These are phyloP conservation scores for Pyropia yezoensis DNA, from an alignment of 23 red algal species.

Conservation along the genomic window DNA sequence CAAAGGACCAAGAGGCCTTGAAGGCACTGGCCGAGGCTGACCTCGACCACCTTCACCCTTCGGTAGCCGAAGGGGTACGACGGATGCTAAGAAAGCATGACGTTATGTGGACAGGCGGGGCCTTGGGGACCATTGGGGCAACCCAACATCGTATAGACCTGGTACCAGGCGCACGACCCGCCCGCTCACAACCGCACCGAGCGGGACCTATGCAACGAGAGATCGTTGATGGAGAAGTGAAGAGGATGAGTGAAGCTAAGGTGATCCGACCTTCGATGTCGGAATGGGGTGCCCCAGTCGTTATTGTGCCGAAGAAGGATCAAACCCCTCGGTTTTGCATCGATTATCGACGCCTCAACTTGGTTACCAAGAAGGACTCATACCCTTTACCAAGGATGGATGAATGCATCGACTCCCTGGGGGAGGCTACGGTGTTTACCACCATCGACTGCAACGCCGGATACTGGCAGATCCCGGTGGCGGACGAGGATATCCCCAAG, in stretches of 20 bases:
- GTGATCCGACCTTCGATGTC: constrained; percentile 10
- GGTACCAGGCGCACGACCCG: constrained; percentile 2
- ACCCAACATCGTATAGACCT: constrained; percentile 23
- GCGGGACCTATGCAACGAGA: constrained; percentile 10
- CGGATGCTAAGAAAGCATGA: too few species aligned
- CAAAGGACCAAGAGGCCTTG: too few species aligned
- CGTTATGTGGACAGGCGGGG: too few species aligned
- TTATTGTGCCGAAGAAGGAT: constrained; percentile 19
- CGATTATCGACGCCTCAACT: constrained; percentile 7
- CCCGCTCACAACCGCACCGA: constrained; percentile 1
- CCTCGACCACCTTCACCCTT: too few species aligned
- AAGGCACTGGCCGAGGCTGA: too few species aligned
- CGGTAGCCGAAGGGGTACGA: too few species aligned
- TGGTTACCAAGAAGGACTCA: constrained; percentile 8
- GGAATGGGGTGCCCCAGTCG: constrained; percentile 16
- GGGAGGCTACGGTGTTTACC: constrained; percentile 15
- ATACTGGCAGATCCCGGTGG: constrained; percentile 17
- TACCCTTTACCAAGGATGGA: constrained; percentile 36
- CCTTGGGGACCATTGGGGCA: constrained; percentile 1
- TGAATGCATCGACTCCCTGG: constrained; percentile 27
- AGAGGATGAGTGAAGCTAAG: constrained; percentile 3
- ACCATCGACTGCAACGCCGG: constrained; percentile 16
- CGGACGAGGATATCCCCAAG: constrained; percentile 6
- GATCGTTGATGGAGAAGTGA: constrained; percentile 12
- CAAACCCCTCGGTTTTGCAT: constrained; percentile 4